Evolutionary conservation across 768 basidiomycete species (phyloP), one percentile per base, ranked within the genome.

Genomic region (Boletus insuetus): DNA sequence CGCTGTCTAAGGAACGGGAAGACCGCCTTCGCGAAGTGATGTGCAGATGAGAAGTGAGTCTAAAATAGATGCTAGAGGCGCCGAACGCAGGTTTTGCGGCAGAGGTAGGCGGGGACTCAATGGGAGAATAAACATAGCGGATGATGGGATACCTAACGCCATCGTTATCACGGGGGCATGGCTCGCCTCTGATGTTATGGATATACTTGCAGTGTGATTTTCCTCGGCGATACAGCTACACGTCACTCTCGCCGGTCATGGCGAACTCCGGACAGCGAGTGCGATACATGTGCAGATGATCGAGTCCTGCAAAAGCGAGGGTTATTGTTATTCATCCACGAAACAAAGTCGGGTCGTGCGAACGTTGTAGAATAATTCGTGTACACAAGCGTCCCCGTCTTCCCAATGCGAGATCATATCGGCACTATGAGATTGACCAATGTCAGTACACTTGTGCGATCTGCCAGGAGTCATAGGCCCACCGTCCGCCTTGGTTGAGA

Each of bases 361-460:
- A 72, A 91, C 91, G 66, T 90, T 94, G 45, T 79, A 77, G 73
- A 81, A 91, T 67, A 93, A 77, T 72, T 93, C 91, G 69, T 90
- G 85, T 40, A 84, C 79, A 55, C 91, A 84, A 48, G 79, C 76
- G 66, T 94, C 91, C 49, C 82, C 81, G 59, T 93, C 91, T 74
- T 94, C 91, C 91, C 91, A 94, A 65, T 94, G 91, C 58, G 87
- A 91, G 46, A 80, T 81, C 74, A 94, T 82, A 69, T 89, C 89
- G 45, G 87, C 89, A 61, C 91, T 92, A 59, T 37, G 53, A 51
- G 37, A 14, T 37, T 6, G 42, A 46, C 37, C 41, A 45, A 53
- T 4, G 31, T 60, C 49, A 53, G 37, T 53, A 46, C 13, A 12
- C 43, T 54, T 51, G 55, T 52, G 53, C 46, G 37, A 40, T 48